Base-by-base conservation (phyloP, 495 filamentous ascomycete species). In the Penicillium malachiteum region DNA sequence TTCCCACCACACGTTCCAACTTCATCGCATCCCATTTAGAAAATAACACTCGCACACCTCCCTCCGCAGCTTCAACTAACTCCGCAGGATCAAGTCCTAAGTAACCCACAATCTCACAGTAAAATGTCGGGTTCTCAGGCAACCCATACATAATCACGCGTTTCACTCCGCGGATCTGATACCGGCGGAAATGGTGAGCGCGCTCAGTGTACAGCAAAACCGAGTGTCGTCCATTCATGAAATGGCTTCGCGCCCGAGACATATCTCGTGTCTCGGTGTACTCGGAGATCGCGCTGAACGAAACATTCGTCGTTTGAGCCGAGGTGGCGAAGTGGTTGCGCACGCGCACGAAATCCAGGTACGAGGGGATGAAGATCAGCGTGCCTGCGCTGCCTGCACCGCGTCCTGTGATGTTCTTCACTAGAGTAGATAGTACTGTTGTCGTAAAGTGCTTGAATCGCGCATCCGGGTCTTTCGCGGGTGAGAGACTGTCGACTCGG, bases 361-460 rank as follows among this genome's bases (percentile, higher is more conserved):
- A 97, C 7, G 87, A 89, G 0, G 94, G 90, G 48, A 97, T 84
- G 78, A 96, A 96, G 61, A 97, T 78, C 40, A 97, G 67, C 0
- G 87, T 88, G 31, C 93, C 85, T 14, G 71, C 65, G 17, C 66
- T 59, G 49, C 67, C 55, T 48, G 74, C 65, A 56, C 70, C 80
- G 31, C 70, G 68, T 48, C 66, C 67, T 2, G 69, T 66, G 43
- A 77, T 73, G 51, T 83, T 78, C 16, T 87, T 86, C 16, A 81
- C 76, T 30, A 98, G 77, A 7, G 81, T 71, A 7, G 94, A 93
- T 9, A 97, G 67, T 48, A 96, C 72, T 21, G 89, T 83, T 17
- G 85, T 84, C 30, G 82, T 89, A 74, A 97, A 97, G 72, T 91
- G 93, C 53, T 86, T 85, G 79, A 97, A 98, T n/a, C 94, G 82